phyloP scores from a whole-genome alignment of 2,329 filamentous ascomycete genomes.

The Teratosphaeria zuluensis region DNA sequence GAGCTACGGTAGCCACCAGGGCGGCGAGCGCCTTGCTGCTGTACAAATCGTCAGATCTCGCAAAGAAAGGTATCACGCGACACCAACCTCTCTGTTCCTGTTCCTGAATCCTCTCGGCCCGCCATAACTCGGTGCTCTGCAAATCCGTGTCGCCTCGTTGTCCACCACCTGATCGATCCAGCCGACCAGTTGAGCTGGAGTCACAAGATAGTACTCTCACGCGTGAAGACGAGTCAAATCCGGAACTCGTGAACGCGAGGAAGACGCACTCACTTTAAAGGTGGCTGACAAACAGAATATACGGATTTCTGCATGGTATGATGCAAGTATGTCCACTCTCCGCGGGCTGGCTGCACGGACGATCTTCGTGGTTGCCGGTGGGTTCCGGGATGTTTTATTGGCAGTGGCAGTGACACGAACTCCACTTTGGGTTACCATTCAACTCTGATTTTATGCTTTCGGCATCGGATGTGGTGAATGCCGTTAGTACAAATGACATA shows the following conservation, averaged over 20 bases:
- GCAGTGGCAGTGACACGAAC: background rate
- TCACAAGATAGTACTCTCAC: background rate
- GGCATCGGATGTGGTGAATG: background rate
- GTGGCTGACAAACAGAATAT: background rate
- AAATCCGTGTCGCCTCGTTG: background rate
- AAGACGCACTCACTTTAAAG: background rate
- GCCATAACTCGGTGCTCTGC: background rate
- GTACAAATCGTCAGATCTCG: background rate
- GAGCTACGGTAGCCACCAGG: conserved; percentile 13
- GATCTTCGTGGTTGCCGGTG: background rate
- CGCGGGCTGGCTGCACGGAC: background rate
- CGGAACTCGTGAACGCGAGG: background rate
- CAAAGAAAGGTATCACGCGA: background rate
- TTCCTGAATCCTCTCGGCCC: background rate
- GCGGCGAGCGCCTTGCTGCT: conserved; percentile 9
- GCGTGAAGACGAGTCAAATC: background rate
- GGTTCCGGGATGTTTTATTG: background rate
- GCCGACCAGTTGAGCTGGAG: background rate
- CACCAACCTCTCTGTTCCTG: background rate
- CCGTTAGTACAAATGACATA: background rate
- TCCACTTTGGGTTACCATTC: background rate
- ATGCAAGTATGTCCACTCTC: background rate
- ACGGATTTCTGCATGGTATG: background rate
- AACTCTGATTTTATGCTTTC: background rate
- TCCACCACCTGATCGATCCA: background rate